A percentile compares a stretch with the other conserved stretches of the same genome.
These are phyloP conservation scores for Collybia nuda DNA, from an alignment of 768 basidiomycete genomes.

Conservation along the genomic window DNA sequence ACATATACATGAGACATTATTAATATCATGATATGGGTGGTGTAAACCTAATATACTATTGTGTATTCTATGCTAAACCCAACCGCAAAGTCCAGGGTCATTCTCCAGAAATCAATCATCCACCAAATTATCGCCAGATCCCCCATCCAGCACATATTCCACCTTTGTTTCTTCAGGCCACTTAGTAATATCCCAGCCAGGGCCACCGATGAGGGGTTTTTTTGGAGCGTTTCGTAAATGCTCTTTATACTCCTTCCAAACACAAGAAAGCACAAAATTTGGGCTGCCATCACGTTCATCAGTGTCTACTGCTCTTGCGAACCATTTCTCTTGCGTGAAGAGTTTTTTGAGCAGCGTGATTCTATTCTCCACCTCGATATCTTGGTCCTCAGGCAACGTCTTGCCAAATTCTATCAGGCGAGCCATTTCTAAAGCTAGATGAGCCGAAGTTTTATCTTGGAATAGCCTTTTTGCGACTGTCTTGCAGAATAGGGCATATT, in stretches of 20 bases:
- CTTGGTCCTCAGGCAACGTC: slow-evolving; percentile 20
- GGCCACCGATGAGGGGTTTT: slow-evolving; percentile 25
- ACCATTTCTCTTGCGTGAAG: slow-evolving; percentile 28
- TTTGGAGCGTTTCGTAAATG: slow-evolving; percentile 20
- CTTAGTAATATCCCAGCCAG: slow-evolving; percentile 34
- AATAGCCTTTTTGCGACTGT: slow-evolving; percentile 31
- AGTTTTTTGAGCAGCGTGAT: slow-evolving; percentile 16
- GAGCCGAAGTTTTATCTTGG: slow-evolving; percentile 24
- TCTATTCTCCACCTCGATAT: slow-evolving; percentile 14
- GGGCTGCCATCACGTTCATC: slow-evolving; percentile 24
- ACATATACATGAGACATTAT: slow-evolving; percentile 46
- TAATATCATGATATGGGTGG: background rate
- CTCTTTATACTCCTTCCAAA: slow-evolving; percentile 40
- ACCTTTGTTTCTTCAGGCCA: slow-evolving; percentile 30
- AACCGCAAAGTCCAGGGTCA: background rate
- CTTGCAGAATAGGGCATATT: slow-evolving; percentile 31
- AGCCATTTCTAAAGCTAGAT: slow-evolving; percentile 24
- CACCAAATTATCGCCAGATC: slow-evolving; percentile 1
- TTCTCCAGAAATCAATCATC: slow-evolving; percentile 2
- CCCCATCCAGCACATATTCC: slow-evolving; percentile 24
- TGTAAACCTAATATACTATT: background rate
- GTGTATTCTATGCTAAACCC: background rate
- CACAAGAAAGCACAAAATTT: slow-evolving; percentile 22
- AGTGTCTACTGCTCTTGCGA: slow-evolving; percentile 18
- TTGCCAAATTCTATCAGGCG: slow-evolving; percentile 29